These are phyloP conservation scores for Trichoderma arundinaceum DNA, from an alignment of 2,329 filamentous ascomycete species.

Conservation along the genomic window DNA sequence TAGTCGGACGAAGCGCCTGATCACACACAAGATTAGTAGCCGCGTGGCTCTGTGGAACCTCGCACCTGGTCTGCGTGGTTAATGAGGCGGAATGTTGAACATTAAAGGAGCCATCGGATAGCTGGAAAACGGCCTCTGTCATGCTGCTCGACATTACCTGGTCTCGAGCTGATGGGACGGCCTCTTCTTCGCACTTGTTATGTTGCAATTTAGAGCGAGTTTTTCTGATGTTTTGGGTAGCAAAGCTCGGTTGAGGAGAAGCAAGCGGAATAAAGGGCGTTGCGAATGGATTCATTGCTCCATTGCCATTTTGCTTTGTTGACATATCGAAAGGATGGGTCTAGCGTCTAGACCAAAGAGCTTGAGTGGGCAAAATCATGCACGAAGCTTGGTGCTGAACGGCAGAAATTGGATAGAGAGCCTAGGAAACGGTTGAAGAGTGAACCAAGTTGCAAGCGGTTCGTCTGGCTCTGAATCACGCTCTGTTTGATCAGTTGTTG, in stretches of 20 bases:
- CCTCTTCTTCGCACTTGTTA: neutral
- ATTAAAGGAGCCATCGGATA: neutral
- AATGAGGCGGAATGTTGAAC: neutral
- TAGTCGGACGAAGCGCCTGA: conserved; percentile 8
- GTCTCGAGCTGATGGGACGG: neutral
- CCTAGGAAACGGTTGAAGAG: neutral
- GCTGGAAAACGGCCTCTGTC: neutral
- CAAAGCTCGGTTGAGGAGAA: conserved; percentile 18
- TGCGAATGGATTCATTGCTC: conserved; percentile 42
- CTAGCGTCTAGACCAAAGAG: neutral
- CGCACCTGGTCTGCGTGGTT: neutral
- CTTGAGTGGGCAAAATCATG: neutral
- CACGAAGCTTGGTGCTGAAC: neutral
- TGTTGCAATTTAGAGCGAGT: neutral
- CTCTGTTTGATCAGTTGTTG: neutral
- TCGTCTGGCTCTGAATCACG: neutral
- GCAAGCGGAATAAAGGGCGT: conserved; percentile 38
- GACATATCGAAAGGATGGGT: neutral
- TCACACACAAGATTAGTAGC: conserved; percentile 13
- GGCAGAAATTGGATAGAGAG: neutral
- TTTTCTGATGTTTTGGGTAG: neutral
- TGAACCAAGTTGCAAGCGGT: neutral
- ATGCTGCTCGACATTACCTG: conserved; percentile 10
- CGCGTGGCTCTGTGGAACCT: conserved; percentile 26
- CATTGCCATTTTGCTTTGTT: conserved; percentile 33